A percentile compares a stretch with the other conserved stretches of the same genome.
phyloP scores from a whole-genome alignment of 2,329 filamentous ascomycete genomes.

The Thielaviopsis musarum region DNA sequence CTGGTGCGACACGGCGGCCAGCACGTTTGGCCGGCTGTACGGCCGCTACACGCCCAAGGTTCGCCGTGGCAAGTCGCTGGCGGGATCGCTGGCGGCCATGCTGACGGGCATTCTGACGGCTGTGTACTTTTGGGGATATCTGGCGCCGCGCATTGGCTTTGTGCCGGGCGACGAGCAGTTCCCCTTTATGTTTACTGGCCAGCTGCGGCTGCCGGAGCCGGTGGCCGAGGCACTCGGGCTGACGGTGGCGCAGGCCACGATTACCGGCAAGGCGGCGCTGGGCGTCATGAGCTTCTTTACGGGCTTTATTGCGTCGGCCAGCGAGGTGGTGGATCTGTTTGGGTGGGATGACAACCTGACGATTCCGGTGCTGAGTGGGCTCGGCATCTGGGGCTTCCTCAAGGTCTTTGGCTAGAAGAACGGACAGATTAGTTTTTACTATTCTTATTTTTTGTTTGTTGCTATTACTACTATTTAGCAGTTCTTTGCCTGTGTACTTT shows the following conservation, averaged over 20 bases:
- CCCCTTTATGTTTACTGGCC: conserved; percentile 67
- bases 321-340: conserved; percentile 80
- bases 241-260: conserved; percentile 36
- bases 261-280: conserved; percentile 58
- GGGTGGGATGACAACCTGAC: conserved; percentile 96
- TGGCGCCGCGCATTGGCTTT: conserved; percentile 52
- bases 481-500: too few species aligned
- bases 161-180: conserved; percentile 52
- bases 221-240: conserved; percentile 45
- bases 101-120: conserved; percentile 69
- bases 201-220: conserved; percentile 49
- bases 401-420: conserved; percentile 54
- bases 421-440: background rate
- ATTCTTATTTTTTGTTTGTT: background rate
- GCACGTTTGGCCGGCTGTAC: conserved; percentile 80
- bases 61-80: conserved; percentile 76
- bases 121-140: conserved; percentile 71
- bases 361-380: conserved; percentile 78
- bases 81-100: conserved; percentile 74
- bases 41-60: conserved; percentile 78
- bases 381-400: conserved; percentile 82
- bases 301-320: conserved; percentile 74
- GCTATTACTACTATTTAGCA: background rate
- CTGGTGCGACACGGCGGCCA: conserved; percentile 96
- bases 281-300: conserved; percentile 71